phyloP scores from a whole-genome alignment of 176 grass and related monocot species.

The barley (Hordeum vulgare) region DNA sequence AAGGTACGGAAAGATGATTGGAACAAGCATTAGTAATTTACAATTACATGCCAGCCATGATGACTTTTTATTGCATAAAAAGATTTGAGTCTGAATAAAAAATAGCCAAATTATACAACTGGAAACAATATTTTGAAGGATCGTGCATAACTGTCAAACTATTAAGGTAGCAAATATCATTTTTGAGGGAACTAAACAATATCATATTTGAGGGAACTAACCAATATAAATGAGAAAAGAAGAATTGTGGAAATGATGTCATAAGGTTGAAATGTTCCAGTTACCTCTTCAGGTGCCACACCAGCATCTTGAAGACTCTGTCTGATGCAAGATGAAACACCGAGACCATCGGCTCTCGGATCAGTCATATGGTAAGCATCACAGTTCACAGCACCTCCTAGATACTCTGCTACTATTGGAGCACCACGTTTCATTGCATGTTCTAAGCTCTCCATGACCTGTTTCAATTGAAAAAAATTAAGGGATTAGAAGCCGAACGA shows the following conservation, averaged over 20 bases:
- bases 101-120: background rate
- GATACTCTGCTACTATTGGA: conserved; percentile 81
- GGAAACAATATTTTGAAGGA: background rate
- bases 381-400: conserved; percentile 97
- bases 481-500: background rate
- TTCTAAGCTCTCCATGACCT: conserved; percentile 99
- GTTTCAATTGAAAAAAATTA: conserved; percentile 1
- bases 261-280: background rate
- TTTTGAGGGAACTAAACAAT: background rate
- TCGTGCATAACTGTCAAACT: background rate
- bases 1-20: background rate
- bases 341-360: conserved; percentile 90
- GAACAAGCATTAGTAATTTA: background rate
- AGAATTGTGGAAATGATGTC: background rate
- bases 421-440: conserved; percentile 96
- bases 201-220: background rate
- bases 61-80: background rate
- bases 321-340: conserved; percentile 89
- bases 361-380: conserved; percentile 99
- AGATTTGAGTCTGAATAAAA: background rate
- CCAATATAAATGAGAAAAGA: background rate
- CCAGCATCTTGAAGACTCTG: conserved; percentile 89
- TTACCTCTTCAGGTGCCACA: conserved; percentile 92
- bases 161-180: background rate
- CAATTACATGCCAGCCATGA: background rate